These are phyloP conservation scores for Teratosphaeria zuluensis DNA, from an alignment of 2,329 filamentous ascomycete genomes.

Conservation along the genomic window DNA sequence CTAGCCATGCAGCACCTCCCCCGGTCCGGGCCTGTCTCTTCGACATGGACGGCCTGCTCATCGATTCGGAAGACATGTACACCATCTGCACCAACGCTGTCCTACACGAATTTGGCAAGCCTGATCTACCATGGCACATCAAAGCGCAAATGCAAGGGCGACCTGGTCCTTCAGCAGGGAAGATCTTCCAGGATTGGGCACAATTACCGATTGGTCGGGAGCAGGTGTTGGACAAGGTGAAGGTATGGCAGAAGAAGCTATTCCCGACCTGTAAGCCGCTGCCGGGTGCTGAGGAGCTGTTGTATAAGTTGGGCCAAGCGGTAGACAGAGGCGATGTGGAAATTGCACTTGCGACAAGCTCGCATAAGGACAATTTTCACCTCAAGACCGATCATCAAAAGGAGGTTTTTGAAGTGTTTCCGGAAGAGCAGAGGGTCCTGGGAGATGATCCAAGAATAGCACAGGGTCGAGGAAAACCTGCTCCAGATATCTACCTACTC, in stretches of 20 bases:
- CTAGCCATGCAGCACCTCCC: constrained; percentile 42
- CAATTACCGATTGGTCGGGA: constrained; percentile 65
- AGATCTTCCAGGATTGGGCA: constrained; percentile 72
- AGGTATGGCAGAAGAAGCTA: constrained; percentile 55
- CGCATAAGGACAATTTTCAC: constrained; percentile 59
- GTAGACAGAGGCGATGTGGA: constrained; percentile 41
- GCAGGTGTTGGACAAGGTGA: constrained; percentile 54
- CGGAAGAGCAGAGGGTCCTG: constrained; percentile 60
- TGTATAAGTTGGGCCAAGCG: constrained; percentile 28
- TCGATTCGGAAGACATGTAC: constrained; percentile 89
- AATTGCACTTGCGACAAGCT: constrained; percentile 79
- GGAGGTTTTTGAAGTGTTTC: constrained; percentile 51
- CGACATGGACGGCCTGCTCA: constrained; percentile 95
- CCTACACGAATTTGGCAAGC: constrained; percentile 63
- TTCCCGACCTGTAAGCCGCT: constrained; percentile 71
- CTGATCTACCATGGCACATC: constrained; percentile 78
- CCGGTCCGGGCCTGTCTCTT: constrained; percentile 83
- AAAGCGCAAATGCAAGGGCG: constrained; percentile 78
- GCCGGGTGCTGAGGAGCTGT: constrained; percentile 63
- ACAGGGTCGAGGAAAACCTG: constrained; percentile 77
- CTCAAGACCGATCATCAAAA: constrained; percentile 59
- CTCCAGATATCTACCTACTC: constrained; percentile 88
- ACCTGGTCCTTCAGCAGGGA: constrained; percentile 47
- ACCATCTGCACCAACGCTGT: constrained; percentile 74
- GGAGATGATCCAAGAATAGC: constrained; percentile 77